Percentiles rank a stretch among this genome's conserved stretches.
Evolutionary conservation across 1,284 basidiomycete species (phyloP).

Genomic region (Rhizoctonia solani): DNA sequence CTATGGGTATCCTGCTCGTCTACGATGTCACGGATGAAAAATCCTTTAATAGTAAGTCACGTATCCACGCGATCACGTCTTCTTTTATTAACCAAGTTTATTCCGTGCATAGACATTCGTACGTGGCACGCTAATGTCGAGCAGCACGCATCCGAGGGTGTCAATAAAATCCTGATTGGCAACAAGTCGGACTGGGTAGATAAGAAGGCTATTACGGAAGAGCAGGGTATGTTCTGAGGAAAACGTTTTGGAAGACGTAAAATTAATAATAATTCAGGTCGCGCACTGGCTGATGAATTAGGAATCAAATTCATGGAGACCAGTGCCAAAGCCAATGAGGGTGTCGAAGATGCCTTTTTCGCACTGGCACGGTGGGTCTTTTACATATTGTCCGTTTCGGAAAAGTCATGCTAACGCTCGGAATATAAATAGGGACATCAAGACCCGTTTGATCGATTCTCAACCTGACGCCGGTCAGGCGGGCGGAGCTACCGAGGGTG

Average conservation of each 20-base stretch:
- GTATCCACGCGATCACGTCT: conserved; percentile 32
- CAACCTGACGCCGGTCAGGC: conserved; percentile 65
- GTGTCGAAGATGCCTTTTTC: conserved; percentile 99
- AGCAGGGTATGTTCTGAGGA: conserved; percentile 63
- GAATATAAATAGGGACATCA: conserved; percentile 76
- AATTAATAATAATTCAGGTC: conserved; percentile 46
- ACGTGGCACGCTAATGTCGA: conserved; percentile 99
- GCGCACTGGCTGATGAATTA: conserved; percentile 82
- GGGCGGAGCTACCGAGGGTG: conserved; percentile 18
- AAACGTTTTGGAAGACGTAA: conserved; percentile 27
- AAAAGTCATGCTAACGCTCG: conserved; percentile 30
- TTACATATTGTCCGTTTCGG: not conserved
- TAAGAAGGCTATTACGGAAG: conserved; percentile 89
- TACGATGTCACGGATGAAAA: conserved; percentile 99
- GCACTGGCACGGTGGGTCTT: conserved; percentile 82
- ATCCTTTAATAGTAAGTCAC: conserved; percentile 90
- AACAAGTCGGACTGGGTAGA: conserved; percentile 99
- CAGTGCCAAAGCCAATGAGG: conserved; percentile 95
- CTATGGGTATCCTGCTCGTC: conserved; percentile 98
- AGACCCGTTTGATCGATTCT: conserved; percentile 94
- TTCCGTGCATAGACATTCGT: conserved; percentile 76
- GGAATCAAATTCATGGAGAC: conserved; percentile 98
- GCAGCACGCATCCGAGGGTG: conserved; percentile 97
- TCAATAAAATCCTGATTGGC: conserved; percentile 98
- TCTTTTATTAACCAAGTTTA: not conserved